A percentile compares a stretch with the other conserved stretches of the same genome.
Conservation (phyloP, 176 grass and related monocot genomes). For the Oryza punctata region DNA sequence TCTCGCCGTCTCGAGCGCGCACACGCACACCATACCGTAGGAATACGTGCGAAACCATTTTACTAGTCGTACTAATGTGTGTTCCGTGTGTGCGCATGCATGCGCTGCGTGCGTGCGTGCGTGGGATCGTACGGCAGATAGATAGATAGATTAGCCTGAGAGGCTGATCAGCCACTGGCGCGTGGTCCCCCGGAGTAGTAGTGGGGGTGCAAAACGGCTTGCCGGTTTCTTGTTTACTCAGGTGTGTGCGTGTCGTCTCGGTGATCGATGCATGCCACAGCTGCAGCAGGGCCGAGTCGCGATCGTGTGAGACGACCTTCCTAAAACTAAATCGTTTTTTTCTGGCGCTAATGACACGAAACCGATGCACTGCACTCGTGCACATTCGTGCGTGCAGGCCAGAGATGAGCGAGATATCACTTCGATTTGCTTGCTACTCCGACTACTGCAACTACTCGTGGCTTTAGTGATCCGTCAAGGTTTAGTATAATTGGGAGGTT, state of each 20-base stretch:
- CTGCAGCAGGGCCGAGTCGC: neutral
- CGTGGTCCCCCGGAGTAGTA: neutral
- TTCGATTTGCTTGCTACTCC: neutral
- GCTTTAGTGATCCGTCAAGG: neutral
- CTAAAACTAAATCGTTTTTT: neutral
- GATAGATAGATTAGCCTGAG: neutral
- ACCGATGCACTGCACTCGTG: slow-evolving; percentile 27
- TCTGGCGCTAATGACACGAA: slow-evolving; percentile 12
- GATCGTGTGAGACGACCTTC: neutral
- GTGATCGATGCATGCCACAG: slow-evolving; percentile 30
- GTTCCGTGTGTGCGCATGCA: neutral
- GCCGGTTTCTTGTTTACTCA: slow-evolving; percentile 17
- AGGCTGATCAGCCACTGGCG: neutral
- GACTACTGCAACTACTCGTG: too few relatives aligned
- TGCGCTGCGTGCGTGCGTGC: neutral
- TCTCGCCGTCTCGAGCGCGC: too few relatives aligned
- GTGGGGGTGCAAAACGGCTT: slow-evolving; percentile 16
- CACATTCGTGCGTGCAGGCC: neutral
- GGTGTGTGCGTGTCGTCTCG: neutral
- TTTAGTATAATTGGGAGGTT: neutral
- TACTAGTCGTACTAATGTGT: neutral
- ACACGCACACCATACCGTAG: slow-evolving; percentile 1
- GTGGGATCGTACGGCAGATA: slow-evolving; percentile 25
- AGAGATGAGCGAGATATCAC: neutral
- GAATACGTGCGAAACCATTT: neutral